Evolutionary conservation across 768 basidiomycete genomes (phyloP), one percentile per base, ranked within the genome.

Genomic region (Collybiopsis confluens): DNA sequence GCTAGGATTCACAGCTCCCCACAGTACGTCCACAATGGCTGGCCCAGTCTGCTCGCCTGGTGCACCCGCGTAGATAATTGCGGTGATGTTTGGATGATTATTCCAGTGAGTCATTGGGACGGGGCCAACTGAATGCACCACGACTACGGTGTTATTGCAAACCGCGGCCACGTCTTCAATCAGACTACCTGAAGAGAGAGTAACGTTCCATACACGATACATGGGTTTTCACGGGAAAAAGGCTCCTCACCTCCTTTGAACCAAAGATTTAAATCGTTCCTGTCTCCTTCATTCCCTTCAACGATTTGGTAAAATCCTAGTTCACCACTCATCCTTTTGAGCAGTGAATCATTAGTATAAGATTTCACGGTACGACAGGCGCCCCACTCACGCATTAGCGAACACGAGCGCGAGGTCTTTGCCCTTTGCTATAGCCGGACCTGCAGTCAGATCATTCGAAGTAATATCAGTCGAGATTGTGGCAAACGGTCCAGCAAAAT

Each of bases 21-120:
- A 92, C 4, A 94, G 64, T 16, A 96, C 77, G 60, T 93, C 90
- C 13, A 86, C 78, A 16, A 95, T 76, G 2, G n/a, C 15, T 56
- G 86, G 87, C 0, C 91, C 90, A 0, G 86, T 83, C 69, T 95
- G 89, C 62, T 88, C 85, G 18, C 92, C 92, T 11, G 72, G 67
- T 10, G 69, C 70, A 16, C 83, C 82, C 9, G 79, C 79, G 53
- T 74, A 79, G 11, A 83, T 61, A n/a, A 85, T 80, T 2, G 73
- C 83, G 4, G 83, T 83, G 59, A 85, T 78, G 56, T 93, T 93
- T 2, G 88, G 82, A 56, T 93, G 78, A 11, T 78, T 75, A 24
- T 83, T 83, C 90, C 90, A 93, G 7, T 37, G 33, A 7, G 75
- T 63, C 67, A 92, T 79, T n/a, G 80, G 63, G 2, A 89, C 78